Conservation (phyloP, 352 stramenopile genomes). For the Globisporangium okanoganense region DNA sequence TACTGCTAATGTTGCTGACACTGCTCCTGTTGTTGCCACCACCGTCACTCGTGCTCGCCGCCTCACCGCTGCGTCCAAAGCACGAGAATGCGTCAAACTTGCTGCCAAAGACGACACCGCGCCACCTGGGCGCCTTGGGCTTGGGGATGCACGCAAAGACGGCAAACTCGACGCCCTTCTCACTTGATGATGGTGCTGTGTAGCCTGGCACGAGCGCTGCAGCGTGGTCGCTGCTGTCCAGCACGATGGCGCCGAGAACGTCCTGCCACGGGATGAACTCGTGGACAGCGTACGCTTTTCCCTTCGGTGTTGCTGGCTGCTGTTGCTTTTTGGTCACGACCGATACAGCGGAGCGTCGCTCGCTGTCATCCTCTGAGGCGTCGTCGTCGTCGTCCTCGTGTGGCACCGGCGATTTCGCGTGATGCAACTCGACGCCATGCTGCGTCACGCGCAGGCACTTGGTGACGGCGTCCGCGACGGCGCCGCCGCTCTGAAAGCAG, state of each 20-base stretch:
- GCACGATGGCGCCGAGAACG: slow-evolving; percentile 37
- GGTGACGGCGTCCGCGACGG: not conserved
- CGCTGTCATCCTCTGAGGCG: not conserved
- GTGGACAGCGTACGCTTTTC: slow-evolving; percentile 3
- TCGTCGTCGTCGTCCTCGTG: not conserved
- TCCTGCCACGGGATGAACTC: slow-evolving; percentile 43
- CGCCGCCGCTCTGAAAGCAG: slow-evolving; percentile 2
- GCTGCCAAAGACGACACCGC: slow-evolving; percentile 21
- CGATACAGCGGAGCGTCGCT: not conserved
- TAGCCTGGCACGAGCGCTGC: slow-evolving; percentile 20
- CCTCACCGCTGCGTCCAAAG: slow-evolving; percentile 20
- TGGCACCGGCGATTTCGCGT: not conserved
- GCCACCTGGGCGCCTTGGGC: slow-evolving; percentile 7
- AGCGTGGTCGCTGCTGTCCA: slow-evolving; percentile 12
- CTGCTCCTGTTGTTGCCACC: not conserved
- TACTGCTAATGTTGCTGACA: not conserved
- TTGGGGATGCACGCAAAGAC: slow-evolving; percentile 32
- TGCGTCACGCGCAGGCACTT: slow-evolving; percentile 6
- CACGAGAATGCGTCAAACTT: slow-evolving; percentile 14
- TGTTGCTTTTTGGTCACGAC: not conserved
- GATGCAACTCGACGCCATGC: slow-evolving; percentile 8
- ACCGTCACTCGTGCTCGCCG: slow-evolving; percentile 9
- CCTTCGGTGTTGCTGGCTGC: not conserved
- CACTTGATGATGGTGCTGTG: slow-evolving; percentile 6
- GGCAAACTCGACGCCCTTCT: slow-evolving; percentile 27